Evolutionary conservation across 805 yeast genomes (phyloP), one percentile per base, ranked within the genome.

Genomic region (Schizosaccharomyces octosporus): DNA sequence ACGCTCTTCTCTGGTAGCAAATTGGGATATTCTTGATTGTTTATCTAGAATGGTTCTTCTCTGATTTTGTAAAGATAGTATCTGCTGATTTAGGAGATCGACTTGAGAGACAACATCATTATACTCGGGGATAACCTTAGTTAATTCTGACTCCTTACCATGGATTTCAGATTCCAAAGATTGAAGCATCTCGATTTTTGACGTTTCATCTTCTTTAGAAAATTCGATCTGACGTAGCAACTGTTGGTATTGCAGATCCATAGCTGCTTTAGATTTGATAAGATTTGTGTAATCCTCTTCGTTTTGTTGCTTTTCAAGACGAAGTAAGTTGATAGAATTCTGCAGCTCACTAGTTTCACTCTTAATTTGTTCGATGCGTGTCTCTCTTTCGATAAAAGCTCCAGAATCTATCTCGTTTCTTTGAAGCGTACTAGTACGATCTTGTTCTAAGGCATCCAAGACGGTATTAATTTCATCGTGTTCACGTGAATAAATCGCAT

Each of bases 401-500:
- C 74, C 72, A 39, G 83, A 75, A 62, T 79, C 79, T 15, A 72
- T 70, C 45, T 79, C 79, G 0, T 85, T 79, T n/a, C 77, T 76
- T 27, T 75, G 74, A 24, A 82, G 70, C 4, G 79, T 71, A 9
- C 72, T 70, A 29, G 76, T 74, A 65, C 85, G 82, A 21, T 78
- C 79, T 29, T 73, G 74, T 60, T 85, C 90, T 55, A 84, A 72
- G 17, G 70, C 72, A 61, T 81, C 88, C 39, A 85, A 79, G 58
- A 79, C 78, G 24, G 76, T 76, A 36, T 78, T 79, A 31, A 87
- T 72, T 51, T 80, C 83, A 57, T 74, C 76, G 62, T 85, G 71
- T 69, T 93, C 97, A 60, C 90, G 77, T 67, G 85, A 93, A 67
- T 81, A 81, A 9, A 89, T 71, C 42, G 84, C 81, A 70, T 79